Evolutionary conservation across 768 basidiomycete genomes (phyloP), one percentile per base, ranked within the genome.

Genomic region (Rhizopogon sp.): DNA sequence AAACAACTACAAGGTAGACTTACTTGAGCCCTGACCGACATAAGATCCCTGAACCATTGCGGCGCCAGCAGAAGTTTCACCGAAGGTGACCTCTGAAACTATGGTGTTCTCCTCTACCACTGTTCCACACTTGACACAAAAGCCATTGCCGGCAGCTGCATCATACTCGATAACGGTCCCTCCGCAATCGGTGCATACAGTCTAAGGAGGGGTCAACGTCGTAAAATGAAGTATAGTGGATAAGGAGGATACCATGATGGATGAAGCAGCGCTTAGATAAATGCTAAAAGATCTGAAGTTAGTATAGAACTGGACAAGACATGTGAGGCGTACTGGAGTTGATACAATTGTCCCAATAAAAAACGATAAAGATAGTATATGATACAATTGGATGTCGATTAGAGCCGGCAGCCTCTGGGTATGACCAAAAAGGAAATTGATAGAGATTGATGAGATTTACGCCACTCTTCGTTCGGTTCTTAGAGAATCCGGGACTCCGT

Each of bases 21-120:
- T 64, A 98, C 95, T 95, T 44, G 94, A 85, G 54, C 92, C 90
- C 63, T 91, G 88, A 0, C 82, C 90, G 11, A 99, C 93, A 63
- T 90, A 97, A 3, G 88, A 86, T 2, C 97, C 97, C 64, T 95
- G 90, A 1, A 97, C 95, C 78, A 98, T 91, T 1, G 96, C 95
- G 5, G 94, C 92, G 25, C 97, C 97, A 29, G 82, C 80, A 10
- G 88, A 81, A 4, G 90, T 89, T 76, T 99, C 97, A n/a, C 93
- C 93, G 62, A 99, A 99, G 1, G 86, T 84, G 53, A 99, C 83
- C 67, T 99, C 97, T 58, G 87, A 90, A 9, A 98, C 92, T 56
- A 98, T 93, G 2, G 88, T 84, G 64, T 93, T 94, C 70, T 97
- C 92, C 72, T 96, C 93, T 9, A 96, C 77, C 16, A 98, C 93